Evolutionary conservation across 768 basidiomycete genomes (phyloP), one percentile per base, ranked within the genome.

Genomic region (Holtermanniella nyarrowii): DNA sequence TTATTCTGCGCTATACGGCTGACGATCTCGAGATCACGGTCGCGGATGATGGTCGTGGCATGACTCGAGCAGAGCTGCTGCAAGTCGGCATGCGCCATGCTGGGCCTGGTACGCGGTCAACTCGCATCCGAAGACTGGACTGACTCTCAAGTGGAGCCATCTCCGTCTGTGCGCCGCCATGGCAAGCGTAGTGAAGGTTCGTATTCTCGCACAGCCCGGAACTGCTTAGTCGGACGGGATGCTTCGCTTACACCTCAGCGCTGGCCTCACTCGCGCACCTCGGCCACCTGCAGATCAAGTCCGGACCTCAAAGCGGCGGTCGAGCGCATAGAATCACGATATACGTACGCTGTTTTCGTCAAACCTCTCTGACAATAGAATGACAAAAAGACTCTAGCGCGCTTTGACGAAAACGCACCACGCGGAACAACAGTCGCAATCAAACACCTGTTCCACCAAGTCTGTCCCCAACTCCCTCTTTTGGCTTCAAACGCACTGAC

Each of bases 401-500:
- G 93, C 22, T 88, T 86, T 62, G 74, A 74, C 22, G 88, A 88
- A 0, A 77, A 81, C 2, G 81, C 86, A 65, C 74, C 75, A 1
- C 72, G 79, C 1, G 93, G 93, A 2, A 95, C 91, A 4, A 82
- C 79, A 11, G 83, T 93, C 40, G 82, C 79, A 59, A 76, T 95
- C 42, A 82, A 86, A 20, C 93, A 96, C 68, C 82, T 86, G 2
- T 99, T 95, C 66, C 86, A 84, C 65, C 89, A 86, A 63, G 88
- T 88, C 55, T 42, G 80, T 74, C 16, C 25, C 24, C 44, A 44
- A 7, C 23, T 10, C 23, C 7, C 11, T 20, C 42, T 16, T 18
- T 7, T 10, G 44, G 7, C 18, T 18, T n/a, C 42, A 18, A 25
- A 46, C 44, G 14, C 14, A 14, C 14, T 25, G 7, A 16, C n/a